Evolutionary conservation across 768 basidiomycete genomes (phyloP).

Genomic region (Termitomyces sp.): DNA sequence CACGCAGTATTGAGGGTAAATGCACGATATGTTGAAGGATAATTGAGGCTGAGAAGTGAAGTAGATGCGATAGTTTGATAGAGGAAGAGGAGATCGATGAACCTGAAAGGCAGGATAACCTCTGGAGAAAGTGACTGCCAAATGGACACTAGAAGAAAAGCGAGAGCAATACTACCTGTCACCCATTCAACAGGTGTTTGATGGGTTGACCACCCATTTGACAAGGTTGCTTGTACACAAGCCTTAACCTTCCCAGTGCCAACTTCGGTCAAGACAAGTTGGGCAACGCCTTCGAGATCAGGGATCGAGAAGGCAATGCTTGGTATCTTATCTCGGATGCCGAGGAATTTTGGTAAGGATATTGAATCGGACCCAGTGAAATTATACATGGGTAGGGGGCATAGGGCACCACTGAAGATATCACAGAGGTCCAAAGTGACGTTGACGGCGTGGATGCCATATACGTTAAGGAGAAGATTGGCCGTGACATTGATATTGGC

Average conservation of each 20-base stretch:
- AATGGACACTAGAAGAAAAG: conserved; percentile 57
- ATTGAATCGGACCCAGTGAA: conserved; percentile 80
- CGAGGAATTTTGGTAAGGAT: conserved; percentile 52
- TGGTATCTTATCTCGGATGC: conserved; percentile 57
- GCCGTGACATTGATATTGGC: conserved; percentile 76
- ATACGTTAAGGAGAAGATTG: conserved; percentile 79
- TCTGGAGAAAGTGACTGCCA: conserved; percentile 53
- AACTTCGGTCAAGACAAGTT: conserved; percentile 66
- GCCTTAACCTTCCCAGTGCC: conserved; percentile 71
- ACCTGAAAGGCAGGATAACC: conserved; percentile 63
- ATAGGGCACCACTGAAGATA: conserved; percentile 72
- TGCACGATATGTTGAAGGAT: conserved; percentile 75
- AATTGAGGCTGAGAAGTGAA: conserved; percentile 79
- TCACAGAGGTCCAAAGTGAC: conserved; percentile 82
- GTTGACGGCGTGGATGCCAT: conserved; percentile 80
- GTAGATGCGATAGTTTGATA: conserved; percentile 83
- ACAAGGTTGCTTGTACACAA: conserved; percentile 87
- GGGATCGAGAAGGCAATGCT: conserved; percentile 81
- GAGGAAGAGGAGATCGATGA: conserved; percentile 77
- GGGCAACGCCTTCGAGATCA: conserved; percentile 86
- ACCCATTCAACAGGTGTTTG: conserved; percentile 75
- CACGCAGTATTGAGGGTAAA: conserved; percentile 87
- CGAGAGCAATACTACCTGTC: conserved; percentile 60
- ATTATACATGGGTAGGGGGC: conserved; percentile 78
- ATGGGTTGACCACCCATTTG: conserved; percentile 84